phyloP scores from a whole-genome alignment of 768 basidiomycete genomes.

The Pulveroboletus sp. region DNA sequence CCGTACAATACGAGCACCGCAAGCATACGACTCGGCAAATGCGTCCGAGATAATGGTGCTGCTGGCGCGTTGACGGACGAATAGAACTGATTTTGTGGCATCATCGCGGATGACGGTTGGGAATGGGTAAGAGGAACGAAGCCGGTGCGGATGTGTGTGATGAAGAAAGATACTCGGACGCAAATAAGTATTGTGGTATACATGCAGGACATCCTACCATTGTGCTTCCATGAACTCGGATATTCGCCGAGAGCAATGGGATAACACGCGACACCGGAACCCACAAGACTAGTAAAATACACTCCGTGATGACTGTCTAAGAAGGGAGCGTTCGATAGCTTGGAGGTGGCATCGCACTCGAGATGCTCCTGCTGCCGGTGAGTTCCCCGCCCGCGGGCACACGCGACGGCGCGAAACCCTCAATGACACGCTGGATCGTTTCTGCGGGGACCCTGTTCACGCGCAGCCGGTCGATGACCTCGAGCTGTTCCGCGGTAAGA shows the following conservation, averaged over 20 bases:
- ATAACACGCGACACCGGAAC: not conserved
- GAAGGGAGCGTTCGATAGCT: conserved; percentile 16
- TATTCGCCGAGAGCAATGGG: not conserved
- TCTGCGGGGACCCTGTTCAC: conserved; percentile 9
- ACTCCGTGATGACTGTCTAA: not conserved
- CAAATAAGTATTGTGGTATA: too few species aligned
- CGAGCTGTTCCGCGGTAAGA: conserved; percentile 14
- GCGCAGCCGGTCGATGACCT: conserved; percentile 10
- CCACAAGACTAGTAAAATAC: not conserved
- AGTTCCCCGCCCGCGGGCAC: not conserved
- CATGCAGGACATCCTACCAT: too few species aligned
- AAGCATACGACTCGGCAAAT: too few species aligned
- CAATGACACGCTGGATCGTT: conserved; percentile 14
- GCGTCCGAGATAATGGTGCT: too few species aligned
- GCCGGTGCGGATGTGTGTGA: too few species aligned
- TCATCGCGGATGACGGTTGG: too few species aligned
- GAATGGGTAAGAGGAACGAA: too few species aligned
- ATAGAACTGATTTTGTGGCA: too few species aligned
- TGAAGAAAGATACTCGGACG: too few species aligned
- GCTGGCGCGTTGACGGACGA: too few species aligned
- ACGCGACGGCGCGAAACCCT: not conserved
- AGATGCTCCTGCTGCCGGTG: not conserved
- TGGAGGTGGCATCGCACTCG: conserved; percentile 8
- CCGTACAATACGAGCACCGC: too few species aligned
- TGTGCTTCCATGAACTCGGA: too few species aligned